A percentile compares a stretch with the other conserved stretches of the same genome.
These are phyloP conservation scores for Globisporangium nagaii DNA, from an alignment of 352 stramenopile genomes.

Conservation along the genomic window DNA sequence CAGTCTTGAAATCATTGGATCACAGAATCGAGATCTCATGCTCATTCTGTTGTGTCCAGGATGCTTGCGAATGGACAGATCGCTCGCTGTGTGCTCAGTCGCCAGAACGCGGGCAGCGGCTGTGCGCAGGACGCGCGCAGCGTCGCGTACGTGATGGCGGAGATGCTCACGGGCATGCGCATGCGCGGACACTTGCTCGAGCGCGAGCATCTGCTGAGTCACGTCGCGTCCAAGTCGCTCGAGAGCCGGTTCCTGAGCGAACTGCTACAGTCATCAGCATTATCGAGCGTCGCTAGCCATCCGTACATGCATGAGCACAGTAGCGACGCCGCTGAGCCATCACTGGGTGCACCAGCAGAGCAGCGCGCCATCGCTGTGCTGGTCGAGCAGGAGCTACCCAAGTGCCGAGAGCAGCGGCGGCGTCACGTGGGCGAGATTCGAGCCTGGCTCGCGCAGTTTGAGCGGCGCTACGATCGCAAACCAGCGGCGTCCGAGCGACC, in stretches of 20 bases:
- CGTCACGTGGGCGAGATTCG: constrained; percentile 37
- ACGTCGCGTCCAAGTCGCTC: constrained; percentile 15
- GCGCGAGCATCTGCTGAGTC: constrained; percentile 19
- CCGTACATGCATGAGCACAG: constrained; percentile 11
- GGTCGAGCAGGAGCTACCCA: constrained; percentile 34
- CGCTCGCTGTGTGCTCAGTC: constrained; percentile 19
- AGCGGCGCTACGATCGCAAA: constrained; percentile 47
- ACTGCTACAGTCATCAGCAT: constrained; percentile 18
- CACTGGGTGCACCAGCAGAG: neutral
- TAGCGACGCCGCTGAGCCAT: neutral
- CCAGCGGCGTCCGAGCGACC: constrained; percentile 28
- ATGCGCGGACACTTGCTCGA: constrained; percentile 29
- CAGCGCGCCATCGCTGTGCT: constrained; percentile 20
- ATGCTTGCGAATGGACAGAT: constrained; percentile 28
- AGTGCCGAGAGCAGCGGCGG: constrained; percentile 29
- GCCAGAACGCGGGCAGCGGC: constrained; percentile 6
- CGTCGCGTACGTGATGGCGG: constrained; percentile 50
- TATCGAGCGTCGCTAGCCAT: constrained; percentile 9
- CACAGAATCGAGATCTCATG: too few species aligned
- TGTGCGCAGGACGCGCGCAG: constrained; percentile 37
- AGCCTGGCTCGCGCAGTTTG: constrained; percentile 45
- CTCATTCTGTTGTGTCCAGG: constrained; percentile 8
- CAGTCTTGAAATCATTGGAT: too few species aligned
- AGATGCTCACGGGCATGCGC: constrained; percentile 51
- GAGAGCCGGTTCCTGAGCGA: constrained; percentile 26